Evolutionary conservation across 1,284 basidiomycete species (phyloP).

Genomic region (Leccinum angustisporum): DNA sequence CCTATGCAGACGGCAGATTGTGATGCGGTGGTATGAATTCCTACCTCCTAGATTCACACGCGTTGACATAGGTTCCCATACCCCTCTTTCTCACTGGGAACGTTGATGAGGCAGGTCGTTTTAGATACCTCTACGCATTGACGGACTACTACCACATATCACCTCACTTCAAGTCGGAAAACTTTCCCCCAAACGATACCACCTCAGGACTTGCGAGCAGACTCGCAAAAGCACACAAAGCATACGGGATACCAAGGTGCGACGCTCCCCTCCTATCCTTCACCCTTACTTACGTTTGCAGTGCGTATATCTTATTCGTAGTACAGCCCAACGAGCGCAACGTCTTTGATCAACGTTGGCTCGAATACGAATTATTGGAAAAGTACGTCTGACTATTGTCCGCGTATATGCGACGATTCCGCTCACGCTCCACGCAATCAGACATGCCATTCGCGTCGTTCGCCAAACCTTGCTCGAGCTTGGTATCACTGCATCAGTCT

Average conservation of each 20-base stretch:
- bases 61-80: background rate
- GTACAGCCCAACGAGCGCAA: slow-evolving; percentile 92
- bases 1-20: too few species aligned
- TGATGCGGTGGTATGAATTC: slow-evolving; percentile 38
- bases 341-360: slow-evolving; percentile 88
- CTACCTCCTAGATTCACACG: background rate
- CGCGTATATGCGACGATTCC: background rate
- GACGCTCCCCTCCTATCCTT: background rate
- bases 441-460: slow-evolving; percentile 70
- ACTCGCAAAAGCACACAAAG: slow-evolving; percentile 76
- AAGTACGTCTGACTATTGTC: slow-evolving; percentile 45
- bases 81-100: background rate
- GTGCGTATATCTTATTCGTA: slow-evolving; percentile 83
- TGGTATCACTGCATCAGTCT: slow-evolving; percentile 47
- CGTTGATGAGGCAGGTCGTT: background rate
- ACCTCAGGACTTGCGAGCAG: slow-evolving; percentile 72
- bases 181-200: slow-evolving; percentile 78
- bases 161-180: slow-evolving; percentile 51
- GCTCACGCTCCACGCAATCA: slow-evolving; percentile 29
- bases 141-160: slow-evolving; percentile 69
- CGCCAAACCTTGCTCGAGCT: slow-evolving; percentile 79
- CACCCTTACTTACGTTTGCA: slow-evolving; percentile 28
- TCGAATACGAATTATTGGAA: slow-evolving; percentile 86
- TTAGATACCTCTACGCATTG: slow-evolving; percentile 64
- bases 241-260: slow-evolving; percentile 63